Evolutionary conservation across 2,329 filamentous ascomycete species (phyloP).

Genomic region (Penicillium sp.): DNA sequence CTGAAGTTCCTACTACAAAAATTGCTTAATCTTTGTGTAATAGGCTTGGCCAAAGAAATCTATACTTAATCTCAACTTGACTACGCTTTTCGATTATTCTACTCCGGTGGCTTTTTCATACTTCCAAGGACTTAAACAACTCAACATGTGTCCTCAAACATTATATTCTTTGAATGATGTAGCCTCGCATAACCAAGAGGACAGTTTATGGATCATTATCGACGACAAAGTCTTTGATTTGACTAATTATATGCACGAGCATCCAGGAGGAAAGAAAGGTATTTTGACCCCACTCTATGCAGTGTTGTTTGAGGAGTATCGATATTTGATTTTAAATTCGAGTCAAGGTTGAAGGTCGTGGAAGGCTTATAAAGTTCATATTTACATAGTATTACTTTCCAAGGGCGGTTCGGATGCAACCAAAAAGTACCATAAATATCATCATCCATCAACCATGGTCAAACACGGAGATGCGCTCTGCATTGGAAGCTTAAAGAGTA

Average conservation of each 20-base stretch:
- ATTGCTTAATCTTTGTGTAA: no score
- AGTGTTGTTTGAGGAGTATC: no score
- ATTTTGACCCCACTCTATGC: not conserved
- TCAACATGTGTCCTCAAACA: not conserved
- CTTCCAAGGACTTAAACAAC: not conserved
- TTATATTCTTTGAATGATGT: slow-evolving; percentile 11
- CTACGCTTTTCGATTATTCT: no score
- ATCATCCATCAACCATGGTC: slow-evolving; percentile 12
- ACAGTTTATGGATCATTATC: slow-evolving; percentile 29
- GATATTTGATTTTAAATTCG: no score
- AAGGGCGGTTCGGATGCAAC: slow-evolving; percentile 18
- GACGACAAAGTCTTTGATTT: slow-evolving; percentile 30
- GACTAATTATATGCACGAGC: slow-evolving; percentile 25
- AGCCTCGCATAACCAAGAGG: slow-evolving; percentile 19
- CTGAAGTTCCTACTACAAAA: no score
- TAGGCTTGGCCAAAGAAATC: no score
- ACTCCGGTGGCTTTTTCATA: no score
- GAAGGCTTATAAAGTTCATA: no score
- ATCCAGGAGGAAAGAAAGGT: slow-evolving; percentile 32
- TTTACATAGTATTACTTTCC: slow-evolving; percentile 10
- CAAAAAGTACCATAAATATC: slow-evolving; percentile 23
- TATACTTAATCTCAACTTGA: no score
- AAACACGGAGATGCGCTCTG: slow-evolving; percentile 6
- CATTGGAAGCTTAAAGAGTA: not conserved
- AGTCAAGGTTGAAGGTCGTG: no score